Base-by-base conservation (phyloP, 495 filamentous ascomycete genomes). In the Geopyxis carbonaria region DNA sequence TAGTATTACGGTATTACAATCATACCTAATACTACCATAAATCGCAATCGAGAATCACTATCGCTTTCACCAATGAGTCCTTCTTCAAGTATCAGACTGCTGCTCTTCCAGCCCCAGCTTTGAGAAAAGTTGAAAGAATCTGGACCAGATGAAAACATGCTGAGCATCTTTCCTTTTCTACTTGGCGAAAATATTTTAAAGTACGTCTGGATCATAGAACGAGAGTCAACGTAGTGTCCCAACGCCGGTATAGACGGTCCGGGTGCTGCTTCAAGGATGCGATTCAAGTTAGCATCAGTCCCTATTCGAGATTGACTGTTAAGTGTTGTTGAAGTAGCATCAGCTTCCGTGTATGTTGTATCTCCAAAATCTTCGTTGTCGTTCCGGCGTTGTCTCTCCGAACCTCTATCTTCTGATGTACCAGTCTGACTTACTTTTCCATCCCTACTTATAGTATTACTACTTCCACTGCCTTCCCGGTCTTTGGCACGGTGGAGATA, bases 61-160 rank as follows among this genome's bases (percentile, higher is more conserved):
- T 58, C 61, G 7, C n/a, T 32, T 31, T 59, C 51, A 7, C 61
- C 51, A 21, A 51, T 47, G 18, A 63, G 38, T 21, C 59, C 65
- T 30, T 72, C 69, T 44, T 72, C 69, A 36, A 72, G 47, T 32
- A 71, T 68, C 46, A 73, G 53, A 38, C 63, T 69, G 44, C 62
- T 66, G 32, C 69, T 73, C 57, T 72, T 73, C 69, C 69, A 73
- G 0, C 69, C 69, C 70, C 70, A 74, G 46, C 66, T 70, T 57
- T 74, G 70, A 34, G 65, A 68, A 51, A 74, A 74, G 52, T 74
- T 74, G 53, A 74, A 74, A 31, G 58, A 57, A 50, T 74, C 70
- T 11, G 70, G 70, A 11, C 68, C 66, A 40, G 59, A 64, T 40
- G 70, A 67, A 46, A 74, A 73, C 31, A 74, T 66, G 36, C 60